A percentile compares a stretch with the other conserved stretches of the same genome.
Evolutionary conservation across 495 filamentous ascomycete species (phyloP).

Genomic region (Talaromyces borbonicus): DNA sequence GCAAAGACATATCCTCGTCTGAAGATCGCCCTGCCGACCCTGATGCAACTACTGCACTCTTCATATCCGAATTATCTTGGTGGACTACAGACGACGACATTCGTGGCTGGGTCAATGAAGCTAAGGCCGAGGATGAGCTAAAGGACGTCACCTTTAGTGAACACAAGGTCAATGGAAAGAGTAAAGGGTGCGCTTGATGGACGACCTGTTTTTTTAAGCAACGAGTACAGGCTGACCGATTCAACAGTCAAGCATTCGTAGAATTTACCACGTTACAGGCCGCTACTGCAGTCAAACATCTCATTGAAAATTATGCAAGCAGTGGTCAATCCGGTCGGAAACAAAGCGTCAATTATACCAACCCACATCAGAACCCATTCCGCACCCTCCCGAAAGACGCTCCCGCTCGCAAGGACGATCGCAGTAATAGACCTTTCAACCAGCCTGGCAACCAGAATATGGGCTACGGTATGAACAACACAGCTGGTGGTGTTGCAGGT

Average conservation of each 20-base stretch:
- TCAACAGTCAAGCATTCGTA: conserved; percentile 73
- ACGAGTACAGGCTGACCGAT: not conserved
- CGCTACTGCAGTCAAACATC: conserved; percentile 73
- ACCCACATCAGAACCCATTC: conserved; percentile 75
- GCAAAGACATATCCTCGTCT: conserved; percentile 49
- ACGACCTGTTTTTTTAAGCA: not conserved
- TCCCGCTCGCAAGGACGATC: conserved; percentile 62
- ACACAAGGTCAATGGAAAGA: conserved; percentile 98
- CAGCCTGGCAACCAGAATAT: conserved; percentile 23
- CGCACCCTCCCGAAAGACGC: conserved; percentile 86
- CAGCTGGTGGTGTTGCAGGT: conserved; percentile 16
- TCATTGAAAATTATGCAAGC: conserved; percentile 55
- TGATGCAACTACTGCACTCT: conserved; percentile 69
- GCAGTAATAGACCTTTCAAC: conserved; percentile 24
- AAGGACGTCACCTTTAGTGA: conserved; percentile 94
- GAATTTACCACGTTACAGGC: conserved; percentile 79
- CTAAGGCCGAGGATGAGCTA: conserved; percentile 68
- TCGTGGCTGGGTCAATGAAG: conserved; percentile 73
- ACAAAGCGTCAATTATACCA: conserved; percentile 63
- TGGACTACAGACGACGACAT: conserved; percentile 96
- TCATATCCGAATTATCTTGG: conserved; percentile 87
- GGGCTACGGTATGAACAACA: conserved; percentile 30
- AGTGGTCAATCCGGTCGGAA: conserved; percentile 52
- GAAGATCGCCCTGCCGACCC: conserved; percentile 75
- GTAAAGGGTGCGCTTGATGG: conserved; percentile 68